Base-by-base conservation (phyloP, 352 stramenopile species). In the Phytophthora citricola region DNA sequence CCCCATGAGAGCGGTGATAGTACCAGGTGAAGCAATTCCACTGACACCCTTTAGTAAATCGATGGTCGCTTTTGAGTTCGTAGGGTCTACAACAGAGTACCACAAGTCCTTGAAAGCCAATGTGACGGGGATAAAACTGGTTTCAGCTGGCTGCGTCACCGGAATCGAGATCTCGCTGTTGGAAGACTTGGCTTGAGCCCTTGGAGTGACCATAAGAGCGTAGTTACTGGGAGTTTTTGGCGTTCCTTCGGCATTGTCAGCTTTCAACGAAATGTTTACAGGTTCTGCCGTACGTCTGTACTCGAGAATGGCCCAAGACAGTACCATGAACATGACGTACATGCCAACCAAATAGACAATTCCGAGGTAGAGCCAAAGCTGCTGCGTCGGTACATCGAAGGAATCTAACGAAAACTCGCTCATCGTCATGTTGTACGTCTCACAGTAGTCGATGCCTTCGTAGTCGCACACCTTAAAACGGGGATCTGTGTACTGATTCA, bases 1-100 rank as follows among this genome's bases (percentile, higher is more conserved):
- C 15, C 79, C 81, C 72, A 87, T 86, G 24, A 90, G 51, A 1
- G 79, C 79, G 2, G 71, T 79, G 11, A 89, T 72, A 4, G 53
- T 71, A 5, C 80, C 79, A 0, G 78, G 81, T 15, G 55, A 14
- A 7, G 68, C 73, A 34, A 71, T 68, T 38, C 78, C 81, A n/a
- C 55, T 71, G 26, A 91, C 58, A 9, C 71, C 59, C 5, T 69
- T 66, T 4, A 91, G 71, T 6, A 90, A 24, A 12, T 79, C 60
- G 31, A 75, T 72, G 36, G 44, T 47, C 29, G 36, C 22, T 24
- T 79, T 73, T 14, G 48, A 20, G 17, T 53, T 50, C 3, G 46
- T 41, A 11, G 63, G 68, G n/a, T 72, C 43, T 29, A 53, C 56
- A 2, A 84, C 70, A 0, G 66, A 71, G 38, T 82, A 84, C 58